phyloP scores from a whole-genome alignment of 2,329 filamentous ascomycete species.

The Ilyonectria robusta region DNA sequence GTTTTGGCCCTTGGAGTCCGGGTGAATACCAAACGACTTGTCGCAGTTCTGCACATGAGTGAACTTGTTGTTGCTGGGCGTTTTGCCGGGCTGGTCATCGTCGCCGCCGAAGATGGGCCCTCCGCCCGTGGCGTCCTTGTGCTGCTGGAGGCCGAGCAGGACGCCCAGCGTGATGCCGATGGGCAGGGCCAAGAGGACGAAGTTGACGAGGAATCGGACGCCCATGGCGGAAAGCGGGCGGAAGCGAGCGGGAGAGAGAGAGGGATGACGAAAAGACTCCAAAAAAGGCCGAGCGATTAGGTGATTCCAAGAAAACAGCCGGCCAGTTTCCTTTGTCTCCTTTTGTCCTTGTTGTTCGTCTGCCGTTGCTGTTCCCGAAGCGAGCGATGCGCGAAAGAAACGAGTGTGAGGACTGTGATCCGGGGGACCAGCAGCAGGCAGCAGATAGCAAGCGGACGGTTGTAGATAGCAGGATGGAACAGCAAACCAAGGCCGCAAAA shows the following conservation, averaged over 20 bases:
- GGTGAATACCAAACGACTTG: slow-evolving; percentile 58
- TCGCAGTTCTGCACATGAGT: slow-evolving; percentile 40
- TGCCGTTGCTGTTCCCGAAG: neutral
- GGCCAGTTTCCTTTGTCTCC: neutral
- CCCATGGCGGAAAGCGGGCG: slow-evolving; percentile 49
- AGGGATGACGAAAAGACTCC: neutral
- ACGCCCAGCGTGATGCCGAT: slow-evolving; percentile 65
- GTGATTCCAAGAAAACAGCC: too few species aligned
- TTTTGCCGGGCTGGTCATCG: neutral
- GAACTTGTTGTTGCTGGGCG: slow-evolving; percentile 39
- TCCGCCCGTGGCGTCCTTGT: slow-evolving; percentile 58
- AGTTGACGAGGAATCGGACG: slow-evolving; percentile 63
- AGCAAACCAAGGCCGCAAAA: neutral
- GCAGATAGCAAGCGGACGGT: neutral
- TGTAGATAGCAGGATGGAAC: neutral
- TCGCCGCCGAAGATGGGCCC: slow-evolving; percentile 58
- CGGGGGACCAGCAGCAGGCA: neutral
- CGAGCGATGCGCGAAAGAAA: neutral
- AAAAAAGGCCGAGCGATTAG: neutral
- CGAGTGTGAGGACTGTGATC: neutral
- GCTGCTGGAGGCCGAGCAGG: slow-evolving; percentile 63
- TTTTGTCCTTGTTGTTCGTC: neutral
- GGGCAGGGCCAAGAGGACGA: slow-evolving; percentile 63
- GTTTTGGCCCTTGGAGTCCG: slow-evolving; percentile 58
- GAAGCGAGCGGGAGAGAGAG: neutral